Evolutionary conservation across 805 yeast species (phyloP).

Genomic region (Isabelozyma pseudorhagii): DNA sequence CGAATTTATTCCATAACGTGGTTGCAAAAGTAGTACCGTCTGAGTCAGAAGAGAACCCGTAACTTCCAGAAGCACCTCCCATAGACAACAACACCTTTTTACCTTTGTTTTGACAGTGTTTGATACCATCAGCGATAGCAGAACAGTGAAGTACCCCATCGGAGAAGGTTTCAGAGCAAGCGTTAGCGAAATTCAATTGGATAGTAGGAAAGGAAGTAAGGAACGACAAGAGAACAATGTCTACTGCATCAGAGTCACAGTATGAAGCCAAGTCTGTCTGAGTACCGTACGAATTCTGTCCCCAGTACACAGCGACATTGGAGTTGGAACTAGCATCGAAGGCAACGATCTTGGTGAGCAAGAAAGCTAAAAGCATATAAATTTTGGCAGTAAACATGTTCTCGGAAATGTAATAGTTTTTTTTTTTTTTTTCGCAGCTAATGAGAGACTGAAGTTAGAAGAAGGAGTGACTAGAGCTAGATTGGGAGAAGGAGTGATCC

Average conservation of each 20-base stretch:
- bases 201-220: conserved; percentile 53
- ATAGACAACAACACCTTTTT: conserved; percentile 74
- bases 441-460: background rate
- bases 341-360: conserved; percentile 5
- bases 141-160: conserved; percentile 44
- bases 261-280: conserved; percentile 45
- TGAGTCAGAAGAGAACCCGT: conserved; percentile 37
- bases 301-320: conserved; percentile 82
- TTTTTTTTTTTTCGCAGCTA: background rate
- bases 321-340: conserved; percentile 38
- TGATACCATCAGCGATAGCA: conserved; percentile 56
- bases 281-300: conserved; percentile 61
- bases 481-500: background rate
- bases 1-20: conserved; percentile 38
- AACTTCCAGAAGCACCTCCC: conserved; percentile 47
- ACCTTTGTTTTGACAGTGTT: conserved; percentile 74
- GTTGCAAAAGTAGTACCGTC: conserved; percentile 56
- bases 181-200: conserved; percentile 47
- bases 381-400: background rate
- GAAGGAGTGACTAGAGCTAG: background rate
- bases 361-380: background rate
- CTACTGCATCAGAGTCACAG: conserved; percentile 69
- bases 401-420: background rate
- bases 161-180: conserved; percentile 36
- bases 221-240: conserved; percentile 71